Evolutionary conservation across 345 rosid species (phyloP), one percentile per base, ranked within the genome.

Genomic region (Clarkia xantiana): DNA sequence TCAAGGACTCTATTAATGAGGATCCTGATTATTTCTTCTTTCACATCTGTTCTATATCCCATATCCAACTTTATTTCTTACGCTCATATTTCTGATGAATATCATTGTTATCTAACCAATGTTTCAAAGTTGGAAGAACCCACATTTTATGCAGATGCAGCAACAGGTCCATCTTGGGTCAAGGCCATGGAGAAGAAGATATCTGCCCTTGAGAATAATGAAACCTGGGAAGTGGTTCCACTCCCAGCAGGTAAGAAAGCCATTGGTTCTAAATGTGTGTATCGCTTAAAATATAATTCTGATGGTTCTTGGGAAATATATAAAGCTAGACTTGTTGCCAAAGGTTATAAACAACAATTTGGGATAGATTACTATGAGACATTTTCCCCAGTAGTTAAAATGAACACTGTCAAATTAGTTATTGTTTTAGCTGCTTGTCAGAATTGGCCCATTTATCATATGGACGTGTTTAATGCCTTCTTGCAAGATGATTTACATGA

Each of bases 381-480:
- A n/a, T 54, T 43, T 9, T 14, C 22, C 10, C 49, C 49, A 1
- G 7, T 54, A 2, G 58, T 14, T 42, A 54, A 54, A 14, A 11
- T 40, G 7, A 14, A 38, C 2, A 16, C 39, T 18, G 23, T 54
- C 39, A 11, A 16, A 3, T 5, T 18, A 8, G 7, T 54, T 17
- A 4, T 44, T 5, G 16, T 48, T 12, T 14, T 43, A 11, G 58
- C 49, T 14, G 38, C 9, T 38, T 6, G 17, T 13, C 18, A 45
- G 14, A 12, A 23, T 4, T 44, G 40, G 58, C 5, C 49, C 3
- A 36, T 34, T 7, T 10, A 44, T 14, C 49, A 25, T 6, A 7
- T 54, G 19, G 50, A 54, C 7, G 41, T 54, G 6, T 12, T 18
- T 13, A 34, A 54, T 44, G 49, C 49, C 3, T 52, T 34, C 36